Base-by-base conservation (phyloP, 208 protist species). In the Trypanosoma platydactyli region DNA sequence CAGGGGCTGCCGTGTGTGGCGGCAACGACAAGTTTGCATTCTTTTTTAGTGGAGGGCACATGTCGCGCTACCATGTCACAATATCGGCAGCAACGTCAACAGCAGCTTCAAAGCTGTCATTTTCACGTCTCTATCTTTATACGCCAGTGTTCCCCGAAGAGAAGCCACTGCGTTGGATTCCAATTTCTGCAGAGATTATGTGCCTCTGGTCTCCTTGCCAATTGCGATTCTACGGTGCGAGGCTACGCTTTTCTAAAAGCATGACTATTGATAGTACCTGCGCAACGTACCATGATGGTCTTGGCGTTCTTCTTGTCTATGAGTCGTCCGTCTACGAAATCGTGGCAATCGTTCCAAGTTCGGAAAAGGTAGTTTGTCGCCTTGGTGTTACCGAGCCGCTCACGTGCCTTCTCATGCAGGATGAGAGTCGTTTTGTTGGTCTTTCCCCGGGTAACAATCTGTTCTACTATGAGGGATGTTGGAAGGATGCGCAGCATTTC, bases 11-110 rank as follows among this genome's bases (percentile, higher is more conserved):
- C 5, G n/a, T 30, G 3, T 60, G 59, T 56, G 61, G 49, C 6
- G 18, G 16, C 1, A 15, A 13, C 3, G 51, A 70, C 18, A 46
- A 45, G 38, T 15, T 68, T 29, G 25, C 48, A 6, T 44, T 84
- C 29, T 82, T 86, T 55, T 77, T 69, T 24, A 71, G 58, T 20
- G 67, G 66, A 29, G 80, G 80, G 11, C 64, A 67, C 9, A 60
- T 79, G 42, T 55, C 65, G 16, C 64, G 66, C 13, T 79, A 77
- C 42, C 57, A 42, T 9, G 44, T 79, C 20, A 22, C 29, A 1
- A n/a, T 24, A 16, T 25, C 46, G 16, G 42, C 20, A 6, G 48
- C 2, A 16, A n/a, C 46, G 16, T 27, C 20, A 6, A 50, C 2
- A 45, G 59, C 51, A 48, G 16, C 55, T 7, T 20, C 22, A 9